A percentile compares a stretch with the other conserved stretches of the same genome.
Conservation (phyloP, 805 yeast genomes). For the Schwanniomyces occidentalis region DNA sequence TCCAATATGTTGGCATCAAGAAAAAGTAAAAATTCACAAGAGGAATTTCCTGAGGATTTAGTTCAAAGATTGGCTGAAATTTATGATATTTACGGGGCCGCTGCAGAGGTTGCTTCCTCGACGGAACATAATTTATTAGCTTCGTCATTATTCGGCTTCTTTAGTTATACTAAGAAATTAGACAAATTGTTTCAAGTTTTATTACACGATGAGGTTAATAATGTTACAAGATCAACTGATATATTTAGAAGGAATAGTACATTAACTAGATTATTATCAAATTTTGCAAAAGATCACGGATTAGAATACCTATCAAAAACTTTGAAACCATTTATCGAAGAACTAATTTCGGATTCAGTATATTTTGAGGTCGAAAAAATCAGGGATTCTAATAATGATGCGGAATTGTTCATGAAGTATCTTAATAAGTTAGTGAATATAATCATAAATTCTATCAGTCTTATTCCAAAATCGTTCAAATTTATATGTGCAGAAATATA, state of each 20-base stretch:
- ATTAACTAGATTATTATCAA: slow-evolving; percentile 73
- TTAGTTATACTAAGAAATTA: slow-evolving; percentile 36
- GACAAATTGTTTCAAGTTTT: slow-evolving; percentile 53
- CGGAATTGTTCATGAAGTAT: slow-evolving; percentile 54
- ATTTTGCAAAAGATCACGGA: slow-evolving; percentile 71
- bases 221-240: slow-evolving; percentile 64
- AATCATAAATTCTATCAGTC: slow-evolving; percentile 53
- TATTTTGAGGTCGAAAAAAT: slow-evolving; percentile 66
- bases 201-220: slow-evolving; percentile 61
- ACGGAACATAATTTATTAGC: slow-evolving; percentile 73
- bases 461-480: slow-evolving; percentile 71
- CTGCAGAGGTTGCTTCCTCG: slow-evolving; percentile 64
- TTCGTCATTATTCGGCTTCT: slow-evolving; percentile 58
- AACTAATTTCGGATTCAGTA: slow-evolving; percentile 48
- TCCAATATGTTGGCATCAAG: slow-evolving; percentile 56
- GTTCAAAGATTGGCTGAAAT: slow-evolving; percentile 32
- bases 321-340: slow-evolving; percentile 57
- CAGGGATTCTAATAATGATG: slow-evolving; percentile 29
- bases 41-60: slow-evolving; percentile 27
- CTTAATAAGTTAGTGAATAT: slow-evolving; percentile 57
- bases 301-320: slow-evolving; percentile 52
- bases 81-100: slow-evolving; percentile 48
- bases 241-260: slow-evolving; percentile 79
- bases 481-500: slow-evolving; percentile 69
- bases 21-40: slow-evolving; percentile 21